These are phyloP conservation scores for Rhynchosporium graminicola DNA, from an alignment of 2,329 filamentous ascomycete species.

Conservation along the genomic window DNA sequence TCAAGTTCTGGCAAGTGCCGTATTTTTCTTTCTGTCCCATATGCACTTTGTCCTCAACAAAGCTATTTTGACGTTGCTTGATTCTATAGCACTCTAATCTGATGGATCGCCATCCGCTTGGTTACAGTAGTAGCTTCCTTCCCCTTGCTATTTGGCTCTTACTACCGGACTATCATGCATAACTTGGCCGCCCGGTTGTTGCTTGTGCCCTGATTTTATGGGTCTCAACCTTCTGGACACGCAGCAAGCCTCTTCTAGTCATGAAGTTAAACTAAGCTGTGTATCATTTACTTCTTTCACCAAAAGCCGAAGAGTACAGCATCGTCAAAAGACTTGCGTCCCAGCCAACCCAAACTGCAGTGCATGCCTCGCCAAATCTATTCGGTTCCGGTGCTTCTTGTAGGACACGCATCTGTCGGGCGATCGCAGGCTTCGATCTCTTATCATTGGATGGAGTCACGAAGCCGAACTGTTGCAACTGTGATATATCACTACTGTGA, in stretches of 20 bases:
- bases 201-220: background rate
- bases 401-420: background rate
- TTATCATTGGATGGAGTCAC: background rate
- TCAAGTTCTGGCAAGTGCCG: background rate
- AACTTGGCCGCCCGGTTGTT: background rate
- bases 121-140: background rate
- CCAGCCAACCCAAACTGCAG: background rate
- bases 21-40: background rate
- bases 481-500: slow-evolving; percentile 3
- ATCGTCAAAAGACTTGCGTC: background rate
- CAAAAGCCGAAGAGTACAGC: background rate
- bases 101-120: background rate
- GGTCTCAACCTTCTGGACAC: background rate
- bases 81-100: background rate
- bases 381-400: background rate
- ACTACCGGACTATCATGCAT: background rate
- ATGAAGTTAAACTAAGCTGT: slow-evolving; percentile 4
- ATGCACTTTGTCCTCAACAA: background rate
- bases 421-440: background rate
- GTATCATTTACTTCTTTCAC: background rate
- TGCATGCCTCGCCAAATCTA: background rate
- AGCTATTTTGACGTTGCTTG: background rate
- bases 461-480: background rate
- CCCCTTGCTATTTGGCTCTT: background rate
- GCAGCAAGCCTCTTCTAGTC: slow-evolving; percentile 5